These are phyloP conservation scores for Blastobotrys capitulatus DNA, from an alignment of 1,139 yeast species.

Conservation along the genomic window DNA sequence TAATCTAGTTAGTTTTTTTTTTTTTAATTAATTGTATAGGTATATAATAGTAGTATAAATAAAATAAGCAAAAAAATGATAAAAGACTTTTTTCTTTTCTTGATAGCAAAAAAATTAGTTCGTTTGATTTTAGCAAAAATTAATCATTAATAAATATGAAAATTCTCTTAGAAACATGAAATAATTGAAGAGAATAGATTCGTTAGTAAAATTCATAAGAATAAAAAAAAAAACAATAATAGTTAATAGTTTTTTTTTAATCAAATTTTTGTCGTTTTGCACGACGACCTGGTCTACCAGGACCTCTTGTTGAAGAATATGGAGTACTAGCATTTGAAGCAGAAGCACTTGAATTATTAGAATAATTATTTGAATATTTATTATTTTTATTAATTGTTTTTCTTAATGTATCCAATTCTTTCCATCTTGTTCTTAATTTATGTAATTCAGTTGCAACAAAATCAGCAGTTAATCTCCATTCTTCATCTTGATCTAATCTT, in stretches of 20 bases:
- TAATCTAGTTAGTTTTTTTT: too few relatives aligned
- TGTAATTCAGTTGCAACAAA: constrained; percentile 16
- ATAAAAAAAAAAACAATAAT: neutral
- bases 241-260: neutral
- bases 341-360: neutral
- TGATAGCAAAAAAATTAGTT: too few relatives aligned
- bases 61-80: too few relatives aligned
- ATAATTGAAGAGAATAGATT: too few relatives aligned
- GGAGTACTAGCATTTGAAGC: neutral
- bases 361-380: neutral
- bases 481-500: constrained; percentile 22
- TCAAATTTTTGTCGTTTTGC: constrained; percentile 9
- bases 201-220: too few relatives aligned
- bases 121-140: too few relatives aligned
- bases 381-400: constrained; percentile 9
- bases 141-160: too few relatives aligned
- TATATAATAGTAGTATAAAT: too few relatives aligned
- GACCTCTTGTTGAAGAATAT: neutral
- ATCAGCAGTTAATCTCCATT: constrained; percentile 24
- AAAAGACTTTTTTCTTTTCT: too few relatives aligned
- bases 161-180: too few relatives aligned
- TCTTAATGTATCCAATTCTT: constrained; percentile 18
- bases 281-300: constrained; percentile 9
- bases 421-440: constrained; percentile 20
- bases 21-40: too few relatives aligned